phyloP scores from a whole-genome alignment of 2,329 filamentous ascomycete genomes.

The Microsporum ferrugineum region DNA sequence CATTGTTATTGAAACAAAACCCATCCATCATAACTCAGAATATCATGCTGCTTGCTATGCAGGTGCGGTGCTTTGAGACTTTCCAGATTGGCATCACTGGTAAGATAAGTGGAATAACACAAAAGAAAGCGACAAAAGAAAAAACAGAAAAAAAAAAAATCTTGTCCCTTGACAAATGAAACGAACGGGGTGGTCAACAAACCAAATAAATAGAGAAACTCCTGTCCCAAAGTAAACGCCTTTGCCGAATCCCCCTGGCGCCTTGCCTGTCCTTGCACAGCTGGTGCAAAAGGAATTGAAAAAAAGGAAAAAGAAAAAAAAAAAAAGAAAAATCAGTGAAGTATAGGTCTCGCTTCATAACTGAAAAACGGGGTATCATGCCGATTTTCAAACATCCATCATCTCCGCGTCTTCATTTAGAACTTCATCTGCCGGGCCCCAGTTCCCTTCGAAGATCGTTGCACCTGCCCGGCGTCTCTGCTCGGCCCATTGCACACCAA shows the following conservation, averaged over 20 bases:
- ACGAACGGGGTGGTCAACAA: not conserved
- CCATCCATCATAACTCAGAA: slow-evolving; percentile 4
- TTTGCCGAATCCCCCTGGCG: not conserved
- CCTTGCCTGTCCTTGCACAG: not conserved
- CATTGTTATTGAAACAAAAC: slow-evolving; percentile 1
- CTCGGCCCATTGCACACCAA: slow-evolving; percentile 70
- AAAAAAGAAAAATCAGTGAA: not conserved
- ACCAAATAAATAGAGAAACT: not conserved
- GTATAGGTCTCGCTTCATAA: not conserved
- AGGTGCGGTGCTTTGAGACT: not conserved
- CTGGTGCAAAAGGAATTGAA: not conserved
- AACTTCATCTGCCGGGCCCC: slow-evolving; percentile 65
- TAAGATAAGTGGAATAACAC: slow-evolving; percentile 4
- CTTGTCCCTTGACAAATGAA: not conserved
- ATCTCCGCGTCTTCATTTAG: slow-evolving; percentile 50
- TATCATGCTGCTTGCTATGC: slow-evolving; percentile 5
- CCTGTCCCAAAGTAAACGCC: not conserved
- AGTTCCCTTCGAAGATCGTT: slow-evolving; percentile 93
- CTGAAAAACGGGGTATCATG: not conserved
- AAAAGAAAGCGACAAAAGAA: not conserved
- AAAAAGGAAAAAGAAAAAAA: not conserved
- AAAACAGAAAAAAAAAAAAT: not conserved
- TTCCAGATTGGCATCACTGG: slow-evolving; percentile 3
- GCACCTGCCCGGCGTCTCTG: slow-evolving; percentile 69
- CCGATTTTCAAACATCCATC: slow-evolving; percentile 43